Base-by-base conservation (phyloP, 1,284 basidiomycete species). In the Exobasidium rhododendri region DNA sequence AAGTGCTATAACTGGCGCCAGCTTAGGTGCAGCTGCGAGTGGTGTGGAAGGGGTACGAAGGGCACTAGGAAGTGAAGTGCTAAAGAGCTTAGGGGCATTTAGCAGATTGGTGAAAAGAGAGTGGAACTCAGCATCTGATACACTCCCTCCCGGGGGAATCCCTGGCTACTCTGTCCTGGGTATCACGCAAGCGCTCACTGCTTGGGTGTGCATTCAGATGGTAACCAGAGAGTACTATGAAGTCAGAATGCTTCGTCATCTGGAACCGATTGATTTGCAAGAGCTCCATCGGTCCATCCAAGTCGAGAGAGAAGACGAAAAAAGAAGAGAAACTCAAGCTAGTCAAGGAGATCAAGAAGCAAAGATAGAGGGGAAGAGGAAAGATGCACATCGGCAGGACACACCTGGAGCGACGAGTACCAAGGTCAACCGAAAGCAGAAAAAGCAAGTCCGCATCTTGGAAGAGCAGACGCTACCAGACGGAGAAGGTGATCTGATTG, bases 191-290 rank as follows among this genome's bases (percentile, higher is more conserved):
- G 74, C 74, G 6, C 63, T 76, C 22, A 64, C 66, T 31, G 67
- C 67, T 11, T 76, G 74, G 74, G 68, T 76, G 17, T 64, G 56
- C 13, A 71, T 76, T 40, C 74, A 76, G 61, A 52, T 74, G 44
- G 73, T 76, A 44, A 75, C 72, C 1, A 63, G 73, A 3, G 52
- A 56, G 30, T 66, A 63, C 35, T 64, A 73, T 43, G 73, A 76
- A 51, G 46, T 47, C 14, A 52, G 64, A 4, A 71, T 74, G 62
- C 64, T 76, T 3, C 29, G 61, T 24, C 64, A 66, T 17, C 52
- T 76, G 4, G 17, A 55, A 17, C 67, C 70, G 49, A 62, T 76
- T 30, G 64, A 71, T 32, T 55, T 67, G 1, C 24, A 53, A 17
- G 56, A 44, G 11, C 13, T 64, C 17, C 31, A 61, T 17, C 31